Base-by-base conservation (phyloP, 148 eudicot species). In the Rhododendron henanense region DNA sequence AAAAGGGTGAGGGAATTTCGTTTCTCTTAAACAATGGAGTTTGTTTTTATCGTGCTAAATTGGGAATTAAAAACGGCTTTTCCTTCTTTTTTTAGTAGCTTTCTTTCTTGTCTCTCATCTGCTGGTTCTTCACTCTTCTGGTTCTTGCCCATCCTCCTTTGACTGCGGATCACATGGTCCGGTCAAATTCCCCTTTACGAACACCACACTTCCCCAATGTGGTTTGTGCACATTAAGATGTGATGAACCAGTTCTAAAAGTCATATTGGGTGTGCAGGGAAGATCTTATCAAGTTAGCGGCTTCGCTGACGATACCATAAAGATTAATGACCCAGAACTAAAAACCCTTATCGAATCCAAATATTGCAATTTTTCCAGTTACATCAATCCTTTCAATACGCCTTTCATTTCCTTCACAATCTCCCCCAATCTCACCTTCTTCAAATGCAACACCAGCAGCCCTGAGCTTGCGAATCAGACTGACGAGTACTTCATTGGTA, bases 191-290 rank as follows among this genome's bases (percentile, higher is more conserved):
- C 93, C 93, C 51, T 90, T 92, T 41, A 85, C 90, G 25, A 83
- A 88, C 28, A 23, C 2, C 65, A 84, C 55, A 63, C 28, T 86
- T 33, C 84, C 84, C 2, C 4, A 0, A 3, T 92, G 94, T 77
- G 94, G 94, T 7, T 73, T 90, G 25, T 83, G 33, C 82, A 80
- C 75, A 63, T 31, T 92, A 16, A 79, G 87, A 55, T 92, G 93
- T 78, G 82, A 81, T 23, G 6, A 41, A 25, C 7, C 10, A 71
- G 76, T 2, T 77, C 84, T 53, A 13, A 83, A 85, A 1, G 48
- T 90, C 39, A 79, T 88, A 6, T 23, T 91, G 13, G 84, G 73
- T 1, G 35, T 1, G 35, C 1, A 33, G 18, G 61, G 19, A 55
- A 55, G 19, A 55, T 10, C 61, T 3, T 16, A 2, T 55, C 16